A percentile compares a stretch with the other conserved stretches of the same genome.
phyloP scores from a whole-genome alignment of 2,329 filamentous ascomycete genomes.

The Ophiostoma tasmaniense region DNA sequence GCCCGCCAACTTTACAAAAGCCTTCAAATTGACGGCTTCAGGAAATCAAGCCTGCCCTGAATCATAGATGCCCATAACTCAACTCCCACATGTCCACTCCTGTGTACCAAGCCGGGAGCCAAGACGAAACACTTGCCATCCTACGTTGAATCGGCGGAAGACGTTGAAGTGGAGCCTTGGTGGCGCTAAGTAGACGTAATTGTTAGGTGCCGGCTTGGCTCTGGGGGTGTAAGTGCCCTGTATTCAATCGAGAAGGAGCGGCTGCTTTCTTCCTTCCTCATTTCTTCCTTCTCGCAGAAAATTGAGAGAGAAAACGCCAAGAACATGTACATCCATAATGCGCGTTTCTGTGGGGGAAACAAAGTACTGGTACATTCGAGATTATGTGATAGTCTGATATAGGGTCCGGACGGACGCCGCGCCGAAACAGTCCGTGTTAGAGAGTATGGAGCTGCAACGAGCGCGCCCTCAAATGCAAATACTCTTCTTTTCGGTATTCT shows the following conservation, averaged over 20 bases:
- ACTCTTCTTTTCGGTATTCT: too few relatives aligned
- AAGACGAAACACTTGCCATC: not conserved
- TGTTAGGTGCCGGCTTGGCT: constrained; percentile 13
- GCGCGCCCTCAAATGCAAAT: not conserved
- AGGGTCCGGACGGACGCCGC: not conserved
- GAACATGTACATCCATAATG: not conserved
- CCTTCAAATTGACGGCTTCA: not conserved
- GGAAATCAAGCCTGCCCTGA: not conserved
- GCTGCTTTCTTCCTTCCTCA: not conserved
- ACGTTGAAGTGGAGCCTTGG: not conserved
- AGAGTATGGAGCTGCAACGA: constrained; percentile 20
- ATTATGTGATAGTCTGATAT: not conserved
- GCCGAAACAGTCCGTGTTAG: constrained; percentile 21
- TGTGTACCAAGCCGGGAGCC: not conserved
- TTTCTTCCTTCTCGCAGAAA: not conserved
- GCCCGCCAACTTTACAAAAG: not conserved
- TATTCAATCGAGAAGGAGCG: not conserved
- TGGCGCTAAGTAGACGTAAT: not conserved
- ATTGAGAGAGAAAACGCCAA: not conserved
- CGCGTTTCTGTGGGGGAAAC: not conserved
- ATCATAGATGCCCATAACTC: not conserved
- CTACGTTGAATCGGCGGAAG: not conserved
- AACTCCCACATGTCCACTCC: not conserved
- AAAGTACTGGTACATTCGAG: not conserved
- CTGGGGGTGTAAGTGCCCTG: not conserved